These are phyloP conservation scores for Strobilomyces dryophilus DNA, from an alignment of 768 basidiomycete genomes.

Conservation along the genomic window DNA sequence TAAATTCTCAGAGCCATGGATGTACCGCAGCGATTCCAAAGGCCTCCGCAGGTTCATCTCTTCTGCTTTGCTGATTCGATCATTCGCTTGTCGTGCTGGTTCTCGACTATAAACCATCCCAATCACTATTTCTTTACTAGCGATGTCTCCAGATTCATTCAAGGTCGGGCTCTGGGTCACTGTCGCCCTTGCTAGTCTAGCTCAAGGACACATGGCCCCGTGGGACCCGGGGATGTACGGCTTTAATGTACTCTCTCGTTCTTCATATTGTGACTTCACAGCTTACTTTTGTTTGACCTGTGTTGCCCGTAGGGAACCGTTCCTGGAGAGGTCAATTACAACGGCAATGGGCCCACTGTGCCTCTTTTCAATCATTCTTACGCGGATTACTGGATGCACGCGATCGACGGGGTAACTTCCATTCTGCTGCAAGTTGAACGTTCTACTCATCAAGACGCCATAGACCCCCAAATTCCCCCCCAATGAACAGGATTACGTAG, in stretches of 20 bases:
- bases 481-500: background rate
- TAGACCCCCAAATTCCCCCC: constrained; percentile 7
- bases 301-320: constrained; percentile 3
- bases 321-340: background rate
- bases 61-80: background rate
- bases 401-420: background rate
- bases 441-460: background rate
- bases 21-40: background rate
- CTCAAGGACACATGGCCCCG: background rate
- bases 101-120: background rate
- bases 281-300: background rate
- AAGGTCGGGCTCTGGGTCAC: constrained; percentile 1
- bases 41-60: background rate
- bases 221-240: constrained; percentile 1
- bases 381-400: constrained; percentile 12
- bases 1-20: background rate
- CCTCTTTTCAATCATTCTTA: constrained; percentile 2
- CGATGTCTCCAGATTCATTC: constrained; percentile 1
- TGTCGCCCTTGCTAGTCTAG: constrained; percentile 11
- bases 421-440: background rate
- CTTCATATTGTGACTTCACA: background rate
- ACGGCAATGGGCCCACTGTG: background rate
- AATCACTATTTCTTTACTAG: background rate
- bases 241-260: constrained; percentile 2
- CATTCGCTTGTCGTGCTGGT: constrained; percentile 6